Percentiles rank a stretch among this genome's conserved stretches.
Conservation (phyloP, 2,329 filamentous ascomycete genomes). For the Fusarium sp. region DNA sequence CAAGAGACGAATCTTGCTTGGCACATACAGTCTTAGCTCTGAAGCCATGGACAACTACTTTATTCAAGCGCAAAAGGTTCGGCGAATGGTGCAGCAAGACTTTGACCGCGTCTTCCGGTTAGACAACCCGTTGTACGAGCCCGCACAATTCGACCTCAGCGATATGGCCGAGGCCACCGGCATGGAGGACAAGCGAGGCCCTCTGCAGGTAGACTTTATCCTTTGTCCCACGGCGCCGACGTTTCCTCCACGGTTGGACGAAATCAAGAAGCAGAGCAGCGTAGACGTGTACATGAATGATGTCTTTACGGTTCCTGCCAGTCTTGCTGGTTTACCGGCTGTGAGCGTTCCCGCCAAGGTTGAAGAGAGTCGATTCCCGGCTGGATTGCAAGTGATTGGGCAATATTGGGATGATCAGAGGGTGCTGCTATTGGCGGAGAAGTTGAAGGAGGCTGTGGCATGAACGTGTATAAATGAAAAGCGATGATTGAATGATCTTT, state of each 20-base stretch:
- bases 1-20: constrained; percentile 85
- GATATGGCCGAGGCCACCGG: constrained; percentile 67
- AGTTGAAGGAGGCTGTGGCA: constrained; percentile 52
- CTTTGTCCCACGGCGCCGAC: constrained; percentile 89
- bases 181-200: constrained; percentile 68
- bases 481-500: constrained; percentile 25
- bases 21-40: constrained; percentile 90
- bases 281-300: constrained; percentile 93
- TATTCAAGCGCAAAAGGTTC: constrained; percentile 89
- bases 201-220: constrained; percentile 82
- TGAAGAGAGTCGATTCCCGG: constrained; percentile 49
- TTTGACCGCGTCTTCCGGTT: constrained; percentile 84
- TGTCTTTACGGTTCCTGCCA: constrained; percentile 95
- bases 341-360: constrained; percentile 77
- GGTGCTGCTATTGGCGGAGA: constrained; percentile 69
- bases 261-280: constrained; percentile 66
- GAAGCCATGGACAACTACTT: constrained; percentile 97
- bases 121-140: constrained; percentile 74
- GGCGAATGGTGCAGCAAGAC: constrained; percentile 84
- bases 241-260: constrained; percentile 73
- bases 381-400: constrained; percentile 81
- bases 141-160: constrained; percentile 67
- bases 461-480: constrained; percentile 12
- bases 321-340: constrained; percentile 89
- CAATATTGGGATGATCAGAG: constrained; percentile 82